Evolutionary conservation across 169 alveolate genomes (phyloP).

Genomic region (Plasmodium gaboni): DNA sequence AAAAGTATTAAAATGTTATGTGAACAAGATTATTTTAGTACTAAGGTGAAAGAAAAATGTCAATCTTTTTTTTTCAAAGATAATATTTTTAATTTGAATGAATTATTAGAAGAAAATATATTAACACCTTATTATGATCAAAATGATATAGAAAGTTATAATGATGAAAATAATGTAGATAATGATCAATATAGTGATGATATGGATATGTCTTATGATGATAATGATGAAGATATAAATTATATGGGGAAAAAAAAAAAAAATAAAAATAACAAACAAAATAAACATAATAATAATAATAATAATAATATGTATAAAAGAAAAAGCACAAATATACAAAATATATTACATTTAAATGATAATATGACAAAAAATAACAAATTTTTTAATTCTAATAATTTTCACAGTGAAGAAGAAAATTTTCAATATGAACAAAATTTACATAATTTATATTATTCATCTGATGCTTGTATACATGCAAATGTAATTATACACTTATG

Average conservation of each 20-base stretch:
- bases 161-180: neutral
- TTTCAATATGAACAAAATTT: conserved; percentile 19
- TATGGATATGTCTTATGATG: neutral
- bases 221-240: conserved; percentile 8
- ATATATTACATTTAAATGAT: too few species aligned
- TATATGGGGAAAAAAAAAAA: neutral
- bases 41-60: conserved; percentile 52
- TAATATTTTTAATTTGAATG: conserved; percentile 11
- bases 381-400: too few species aligned
- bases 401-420: conserved; percentile 15
- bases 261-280: neutral
- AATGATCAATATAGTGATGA: neutral
- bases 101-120: conserved; percentile 23
- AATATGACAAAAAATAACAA: too few species aligned
- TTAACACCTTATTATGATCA: neutral
- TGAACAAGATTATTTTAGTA: conserved; percentile 52
- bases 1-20: conserved; percentile 22
- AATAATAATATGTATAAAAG: neutral
- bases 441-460: conserved; percentile 30
- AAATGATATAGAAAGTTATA: neutral
- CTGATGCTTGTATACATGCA: conserved; percentile 74
- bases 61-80: conserved; percentile 35
- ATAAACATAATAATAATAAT: neutral
- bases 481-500: conserved; percentile 66
- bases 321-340: neutral